Evolutionary conservation across 73 alveolate species (phyloP).

Genomic region (Symbiodinium pilosum): DNA sequence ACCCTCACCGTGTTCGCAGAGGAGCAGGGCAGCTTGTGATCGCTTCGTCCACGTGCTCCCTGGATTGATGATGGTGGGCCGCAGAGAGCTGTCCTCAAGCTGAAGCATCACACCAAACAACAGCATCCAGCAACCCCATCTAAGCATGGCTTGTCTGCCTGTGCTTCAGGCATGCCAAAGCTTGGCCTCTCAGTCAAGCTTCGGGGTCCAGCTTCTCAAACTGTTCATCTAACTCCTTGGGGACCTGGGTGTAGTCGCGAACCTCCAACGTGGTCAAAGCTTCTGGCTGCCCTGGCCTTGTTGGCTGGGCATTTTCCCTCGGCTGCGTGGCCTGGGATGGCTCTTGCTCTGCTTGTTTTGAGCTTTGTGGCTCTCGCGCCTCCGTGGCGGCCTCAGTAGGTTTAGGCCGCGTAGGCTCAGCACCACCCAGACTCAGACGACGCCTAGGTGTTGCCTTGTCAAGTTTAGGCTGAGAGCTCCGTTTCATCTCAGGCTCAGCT

Average conservation of each 20-base stretch:
- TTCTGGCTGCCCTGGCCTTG: not conserved
- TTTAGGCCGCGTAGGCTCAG: too few species aligned
- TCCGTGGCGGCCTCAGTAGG: too few species aligned
- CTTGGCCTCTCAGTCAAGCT: not conserved
- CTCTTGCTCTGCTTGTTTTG: not conserved
- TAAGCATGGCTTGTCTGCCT: not conserved
- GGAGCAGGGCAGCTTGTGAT: conserved; percentile 3
- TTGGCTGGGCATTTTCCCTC: not conserved
- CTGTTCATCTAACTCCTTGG: conserved; percentile 80
- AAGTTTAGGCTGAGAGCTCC: not conserved
- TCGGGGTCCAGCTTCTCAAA: conserved; percentile 84
- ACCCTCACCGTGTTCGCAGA: not conserved
- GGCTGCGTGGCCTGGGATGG: not conserved
- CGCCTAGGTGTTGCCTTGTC: not conserved
- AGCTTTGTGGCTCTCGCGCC: not conserved
- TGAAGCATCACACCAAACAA: too few species aligned
- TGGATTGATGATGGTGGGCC: conserved; percentile 85
- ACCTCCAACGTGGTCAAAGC: not conserved
- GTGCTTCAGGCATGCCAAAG: too few species aligned
- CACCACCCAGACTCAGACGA: not conserved
- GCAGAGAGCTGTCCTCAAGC: conserved; percentile 84
- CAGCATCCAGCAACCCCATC: too few species aligned
- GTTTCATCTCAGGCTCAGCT: not conserved
- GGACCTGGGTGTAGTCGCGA: conserved; percentile 76
- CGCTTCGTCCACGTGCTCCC: conserved; percentile 20